These are phyloP conservation scores for Microdochium paspali DNA, from an alignment of 2,329 filamentous ascomycete genomes.

Conservation along the genomic window DNA sequence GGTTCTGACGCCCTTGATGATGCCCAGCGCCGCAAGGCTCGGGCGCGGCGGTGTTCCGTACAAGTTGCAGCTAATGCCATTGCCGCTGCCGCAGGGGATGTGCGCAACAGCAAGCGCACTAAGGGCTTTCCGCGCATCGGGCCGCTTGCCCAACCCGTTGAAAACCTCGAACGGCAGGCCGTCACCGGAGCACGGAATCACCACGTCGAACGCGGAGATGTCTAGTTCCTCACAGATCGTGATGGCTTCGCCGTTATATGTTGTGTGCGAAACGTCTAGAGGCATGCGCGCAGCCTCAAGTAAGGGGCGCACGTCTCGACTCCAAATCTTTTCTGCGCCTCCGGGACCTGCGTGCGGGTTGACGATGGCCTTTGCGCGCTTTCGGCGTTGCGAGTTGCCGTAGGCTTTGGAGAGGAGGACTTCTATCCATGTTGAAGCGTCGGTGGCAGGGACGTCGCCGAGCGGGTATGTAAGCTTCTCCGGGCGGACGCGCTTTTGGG, in stretches of 20 bases:
- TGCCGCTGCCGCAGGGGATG: slow-evolving; percentile 87
- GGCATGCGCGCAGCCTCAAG: slow-evolving; percentile 73
- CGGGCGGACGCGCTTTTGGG: slow-evolving; percentile 51
- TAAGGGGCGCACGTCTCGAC: slow-evolving; percentile 67
- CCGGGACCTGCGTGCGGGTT: slow-evolving; percentile 90
- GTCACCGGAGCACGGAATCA: slow-evolving; percentile 86
- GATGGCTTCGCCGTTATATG: slow-evolving; percentile 64
- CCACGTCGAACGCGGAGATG: slow-evolving; percentile 70
- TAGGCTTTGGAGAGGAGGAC: slow-evolving; percentile 64
- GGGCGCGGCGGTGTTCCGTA: slow-evolving; percentile 65
- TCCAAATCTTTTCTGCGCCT: slow-evolving; percentile 62
- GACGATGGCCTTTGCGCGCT: slow-evolving; percentile 77
- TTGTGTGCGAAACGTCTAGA: slow-evolving; percentile 65
- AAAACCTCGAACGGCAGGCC: slow-evolving; percentile 89
- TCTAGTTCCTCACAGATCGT: slow-evolving; percentile 70
- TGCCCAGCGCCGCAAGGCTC: slow-evolving; percentile 67
- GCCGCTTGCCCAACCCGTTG: slow-evolving; percentile 74
- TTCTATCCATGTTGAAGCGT: slow-evolving; percentile 52
- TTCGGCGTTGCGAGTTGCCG: slow-evolving; percentile 53
- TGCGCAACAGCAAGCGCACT: slow-evolving; percentile 72
- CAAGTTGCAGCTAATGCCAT: slow-evolving; percentile 85
- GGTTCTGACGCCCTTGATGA: slow-evolving; percentile 81
- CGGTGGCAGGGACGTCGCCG: slow-evolving; percentile 25
- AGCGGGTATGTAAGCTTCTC: slow-evolving; percentile 53
- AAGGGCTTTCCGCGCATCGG: slow-evolving; percentile 67